A percentile compares a stretch with the other conserved stretches of the same genome.
These are phyloP conservation scores for Nepenthes alata DNA, from an alignment of 179 eudicot species.

Conservation along the genomic window DNA sequence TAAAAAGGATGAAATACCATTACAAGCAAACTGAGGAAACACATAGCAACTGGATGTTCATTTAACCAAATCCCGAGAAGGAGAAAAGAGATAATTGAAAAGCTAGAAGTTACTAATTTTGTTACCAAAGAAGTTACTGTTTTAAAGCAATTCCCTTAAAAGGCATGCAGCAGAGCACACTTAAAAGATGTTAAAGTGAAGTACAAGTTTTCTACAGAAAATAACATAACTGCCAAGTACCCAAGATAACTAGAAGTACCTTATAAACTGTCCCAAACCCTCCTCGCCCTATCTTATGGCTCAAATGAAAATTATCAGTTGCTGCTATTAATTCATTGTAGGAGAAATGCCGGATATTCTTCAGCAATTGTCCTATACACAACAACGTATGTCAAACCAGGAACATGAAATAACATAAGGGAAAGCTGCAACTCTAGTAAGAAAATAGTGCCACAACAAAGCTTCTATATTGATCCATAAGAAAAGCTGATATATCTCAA, in stretches of 20 bases:
- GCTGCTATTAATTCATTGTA: constrained; percentile 52
- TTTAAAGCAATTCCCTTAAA: neutral
- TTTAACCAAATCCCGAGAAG: neutral
- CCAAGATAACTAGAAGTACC: constrained; percentile 18
- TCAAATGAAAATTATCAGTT: constrained; percentile 41
- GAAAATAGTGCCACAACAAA: neutral
- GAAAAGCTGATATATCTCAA: neutral
- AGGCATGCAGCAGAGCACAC: neutral
- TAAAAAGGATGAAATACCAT: no score
- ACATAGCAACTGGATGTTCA: no score
- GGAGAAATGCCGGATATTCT: constrained; percentile 41
- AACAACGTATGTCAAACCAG: neutral
- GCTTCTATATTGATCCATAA: neutral
- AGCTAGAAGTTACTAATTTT: neutral
- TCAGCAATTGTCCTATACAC: constrained; percentile 30
- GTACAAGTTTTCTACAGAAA: neutral
- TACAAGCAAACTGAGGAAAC: no score
- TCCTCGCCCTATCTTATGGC: constrained; percentile 64
- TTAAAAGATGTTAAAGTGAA: neutral
- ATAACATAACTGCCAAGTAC: neutral
- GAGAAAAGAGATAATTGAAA: neutral
- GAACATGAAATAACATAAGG: neutral
- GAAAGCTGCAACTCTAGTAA: neutral
- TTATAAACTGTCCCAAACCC: constrained; percentile 76
- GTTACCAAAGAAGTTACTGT: neutral